Base-by-base conservation (phyloP, 2,329 filamentous ascomycete species). In the Microdochium trichocladiopsis region DNA sequence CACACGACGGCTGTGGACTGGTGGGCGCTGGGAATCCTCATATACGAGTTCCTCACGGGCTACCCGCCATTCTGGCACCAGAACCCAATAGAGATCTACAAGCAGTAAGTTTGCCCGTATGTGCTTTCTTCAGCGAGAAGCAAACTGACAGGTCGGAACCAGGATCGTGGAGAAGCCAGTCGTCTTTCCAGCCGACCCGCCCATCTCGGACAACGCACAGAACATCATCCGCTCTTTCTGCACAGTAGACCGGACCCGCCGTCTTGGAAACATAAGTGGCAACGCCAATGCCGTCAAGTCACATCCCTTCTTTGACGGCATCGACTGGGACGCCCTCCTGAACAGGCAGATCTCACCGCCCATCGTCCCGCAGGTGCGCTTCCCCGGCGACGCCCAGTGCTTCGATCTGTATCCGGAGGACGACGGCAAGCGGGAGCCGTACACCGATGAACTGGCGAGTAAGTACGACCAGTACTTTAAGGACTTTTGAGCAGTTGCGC, bases 31-130 rank as follows among this genome's bases (percentile, higher is more conserved):
- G 89, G 89, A 24, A 91, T 93, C 58, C 70, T 94, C 52, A 84
- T 93, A 54, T 93, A 90, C 67, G 89, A 94, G 65, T 93, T 93
- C 64, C 72, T 93, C 49, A 90, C 89, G 10, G 89, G 89, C 25
- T 91, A 92, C 63, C 89, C 89, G 14, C 89, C 89, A 0, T 94
- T 93, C 65, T 94, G 88, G 87, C 86, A 92, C 63, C 84, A 89
- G 58, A 93, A 91, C 58, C 88, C 88, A 1, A 88, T 93, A 58
- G 89, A 92, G 66, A 93, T 93, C 53, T 93, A 93, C 70, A 89
- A 90, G 66, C 83, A 87, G 83, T 85, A 61, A 60, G 79, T n/a
- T n/a, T n/a, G n/a, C n/a, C n/a, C n/a, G n/a, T n/a, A n/a, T n/a
- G n/a, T n/a, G 47, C 36, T 16, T 23, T 48, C 25, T 16, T 14